Conservation (phyloP, 2,329 filamentous ascomycete species). For the Pestalotiopsis sp. region DNA sequence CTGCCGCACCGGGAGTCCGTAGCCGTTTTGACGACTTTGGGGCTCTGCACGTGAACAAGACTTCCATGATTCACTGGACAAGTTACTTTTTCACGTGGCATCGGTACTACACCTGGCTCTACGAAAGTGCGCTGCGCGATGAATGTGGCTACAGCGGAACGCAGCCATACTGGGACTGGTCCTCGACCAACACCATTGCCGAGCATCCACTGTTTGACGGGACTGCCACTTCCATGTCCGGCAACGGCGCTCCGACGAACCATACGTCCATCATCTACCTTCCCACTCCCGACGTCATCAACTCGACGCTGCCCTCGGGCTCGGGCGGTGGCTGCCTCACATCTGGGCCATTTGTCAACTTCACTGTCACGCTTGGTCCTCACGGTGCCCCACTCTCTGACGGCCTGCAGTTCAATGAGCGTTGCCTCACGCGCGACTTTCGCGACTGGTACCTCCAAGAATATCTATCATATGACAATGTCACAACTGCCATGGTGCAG, state of each 20-base stretch:
- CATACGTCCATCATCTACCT: constrained; percentile 19
- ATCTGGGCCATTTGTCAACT: constrained; percentile 41
- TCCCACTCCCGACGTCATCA: constrained; percentile 2
- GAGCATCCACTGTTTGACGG: constrained; percentile 53
- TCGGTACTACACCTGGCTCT: constrained; percentile 34
- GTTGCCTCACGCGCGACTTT: constrained; percentile 31
- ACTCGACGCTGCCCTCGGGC: constrained; percentile 39
- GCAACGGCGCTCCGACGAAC: constrained; percentile 35
- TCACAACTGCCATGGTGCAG: constrained; percentile 27
- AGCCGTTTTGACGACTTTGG: constrained; percentile 36
- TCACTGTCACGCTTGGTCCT: constrained; percentile 33
- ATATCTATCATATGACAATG: constrained; percentile 25
- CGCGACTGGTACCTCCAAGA: constrained; percentile 14
- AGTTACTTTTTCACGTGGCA: constrained; percentile 20
- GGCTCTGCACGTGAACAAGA: constrained; percentile 10
- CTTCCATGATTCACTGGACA: constrained; percentile 25
- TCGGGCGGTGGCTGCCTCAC: constrained; percentile 53
- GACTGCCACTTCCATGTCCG: constrained; percentile 43
- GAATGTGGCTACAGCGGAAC: constrained; percentile 13
- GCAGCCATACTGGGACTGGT: constrained; percentile 46
- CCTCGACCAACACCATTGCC: constrained; percentile 33
- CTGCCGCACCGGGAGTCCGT: constrained; percentile 29
- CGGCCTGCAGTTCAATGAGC: constrained; percentile 36
- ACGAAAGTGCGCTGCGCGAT: constrained; percentile 34
- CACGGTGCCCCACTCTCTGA: constrained; percentile 23